Evolutionary conservation across 768 basidiomycete species (phyloP).

Genomic region (Epithele typhae): DNA sequence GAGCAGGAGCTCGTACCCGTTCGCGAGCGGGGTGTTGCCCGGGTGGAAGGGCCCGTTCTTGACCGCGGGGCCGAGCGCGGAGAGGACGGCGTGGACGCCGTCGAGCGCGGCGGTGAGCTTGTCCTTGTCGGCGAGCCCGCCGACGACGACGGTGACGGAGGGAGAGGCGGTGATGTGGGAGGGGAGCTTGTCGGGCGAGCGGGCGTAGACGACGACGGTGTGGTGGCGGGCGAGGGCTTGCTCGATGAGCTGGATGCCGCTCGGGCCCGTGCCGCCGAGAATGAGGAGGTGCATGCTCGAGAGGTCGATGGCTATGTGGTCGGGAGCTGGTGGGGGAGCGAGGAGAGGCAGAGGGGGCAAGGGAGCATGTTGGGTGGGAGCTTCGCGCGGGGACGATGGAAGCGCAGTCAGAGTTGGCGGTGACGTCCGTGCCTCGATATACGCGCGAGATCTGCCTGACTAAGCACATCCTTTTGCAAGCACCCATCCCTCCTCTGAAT

Average conservation of each 20-base stretch:
- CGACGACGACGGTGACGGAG: slow-evolving; percentile 46
- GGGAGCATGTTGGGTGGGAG: not conserved
- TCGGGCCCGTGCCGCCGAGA: slow-evolving; percentile 66
- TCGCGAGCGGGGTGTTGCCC: slow-evolving; percentile 53
- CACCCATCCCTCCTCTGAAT: too few relatives aligned
- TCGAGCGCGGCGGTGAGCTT: slow-evolving; percentile 48
- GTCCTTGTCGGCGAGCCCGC: slow-evolving; percentile 49
- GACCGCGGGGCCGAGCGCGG: slow-evolving; percentile 55
- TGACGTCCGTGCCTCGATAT: too few relatives aligned
- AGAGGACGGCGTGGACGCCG: slow-evolving; percentile 59
- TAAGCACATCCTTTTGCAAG: too few relatives aligned
- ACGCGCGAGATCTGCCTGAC: too few relatives aligned
- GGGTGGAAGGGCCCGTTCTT: slow-evolving; percentile 38
- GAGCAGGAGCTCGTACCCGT: slow-evolving; percentile 53
- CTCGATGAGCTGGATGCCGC: slow-evolving; percentile 53
- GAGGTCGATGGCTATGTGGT: too few relatives aligned
- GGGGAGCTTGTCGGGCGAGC: slow-evolving; percentile 61
- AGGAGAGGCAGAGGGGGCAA: not conserved
- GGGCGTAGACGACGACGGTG: slow-evolving; percentile 56
- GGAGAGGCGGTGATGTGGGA: slow-evolving; percentile 42
- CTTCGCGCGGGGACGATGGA: too few relatives aligned
- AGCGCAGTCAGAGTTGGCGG: too few relatives aligned
- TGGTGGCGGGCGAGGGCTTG: slow-evolving; percentile 44
- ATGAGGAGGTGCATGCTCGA: slow-evolving; percentile 60
- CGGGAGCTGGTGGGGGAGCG: not conserved